Evolutionary conservation across 2,329 filamentous ascomycete species (phyloP).

Genomic region (Lasiodiplodia sp.): DNA sequence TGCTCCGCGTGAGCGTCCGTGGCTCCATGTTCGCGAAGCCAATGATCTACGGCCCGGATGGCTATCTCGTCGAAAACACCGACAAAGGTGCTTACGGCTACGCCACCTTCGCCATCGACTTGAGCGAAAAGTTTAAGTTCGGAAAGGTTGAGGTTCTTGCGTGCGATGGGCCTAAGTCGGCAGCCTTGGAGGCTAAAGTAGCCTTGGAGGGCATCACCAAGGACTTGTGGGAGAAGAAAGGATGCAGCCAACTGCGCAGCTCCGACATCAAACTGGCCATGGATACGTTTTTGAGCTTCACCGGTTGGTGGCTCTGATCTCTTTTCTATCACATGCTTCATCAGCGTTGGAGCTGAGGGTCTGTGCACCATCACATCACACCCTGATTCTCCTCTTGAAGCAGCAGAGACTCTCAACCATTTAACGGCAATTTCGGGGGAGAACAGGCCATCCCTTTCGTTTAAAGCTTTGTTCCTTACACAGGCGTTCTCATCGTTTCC

Average conservation of each 20-base stretch:
- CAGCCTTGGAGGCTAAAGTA: slow-evolving; percentile 39
- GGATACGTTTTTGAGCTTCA: slow-evolving; percentile 44
- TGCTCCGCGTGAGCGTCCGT: slow-evolving; percentile 44
- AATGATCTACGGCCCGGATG: slow-evolving; percentile 33
- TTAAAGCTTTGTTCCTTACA: not conserved
- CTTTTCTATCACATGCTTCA: not conserved
- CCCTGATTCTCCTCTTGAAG: not conserved
- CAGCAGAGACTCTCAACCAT: not conserved
- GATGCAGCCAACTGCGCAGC: slow-evolving; percentile 40
- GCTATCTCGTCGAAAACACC: slow-evolving; percentile 1
- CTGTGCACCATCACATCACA: not conserved
- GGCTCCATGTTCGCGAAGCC: slow-evolving; percentile 44
- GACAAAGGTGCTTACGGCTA: slow-evolving; percentile 40
- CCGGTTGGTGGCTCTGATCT: slow-evolving; percentile 35
- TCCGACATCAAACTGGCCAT: slow-evolving; percentile 47
- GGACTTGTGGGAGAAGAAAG: slow-evolving; percentile 45
- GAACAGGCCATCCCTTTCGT: not conserved
- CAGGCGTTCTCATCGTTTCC: slow-evolving; percentile 3
- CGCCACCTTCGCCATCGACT: slow-evolving; percentile 46
- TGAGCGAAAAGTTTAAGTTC: slow-evolving; percentile 45
- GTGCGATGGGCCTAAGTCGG: slow-evolving; percentile 44
- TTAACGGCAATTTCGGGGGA: not conserved
- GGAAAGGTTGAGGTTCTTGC: slow-evolving; percentile 43
- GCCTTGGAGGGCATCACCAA: slow-evolving; percentile 38
- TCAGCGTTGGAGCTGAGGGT: not conserved